Base-by-base conservation (phyloP, 2,329 filamentous ascomycete genomes). In the Aspergillus tubingensis region DNA sequence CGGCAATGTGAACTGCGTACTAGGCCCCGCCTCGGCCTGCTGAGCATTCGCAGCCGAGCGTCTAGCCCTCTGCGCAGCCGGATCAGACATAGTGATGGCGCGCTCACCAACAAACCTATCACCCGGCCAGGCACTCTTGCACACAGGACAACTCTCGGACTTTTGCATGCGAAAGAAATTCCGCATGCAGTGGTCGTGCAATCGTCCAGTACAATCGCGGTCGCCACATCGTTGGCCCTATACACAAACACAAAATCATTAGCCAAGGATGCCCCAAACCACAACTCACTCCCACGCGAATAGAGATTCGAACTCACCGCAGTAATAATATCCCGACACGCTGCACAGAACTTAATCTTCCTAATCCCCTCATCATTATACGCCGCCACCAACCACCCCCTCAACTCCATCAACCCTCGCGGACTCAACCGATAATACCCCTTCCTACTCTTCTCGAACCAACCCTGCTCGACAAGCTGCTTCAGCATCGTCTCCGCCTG, bases 241-340 rank as follows among this genome's bases (percentile, higher is more conserved):
- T 2, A 25, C 39, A 21, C 25, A 8, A 13, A n/a, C 27, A 30
- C 27, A 30, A 1, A 30, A 44, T 49, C 23, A 54, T 44, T 41
- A 38, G 51, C 59, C 44, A 66, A 61, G 4, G 19, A 30, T 1
- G 21, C 25, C 11, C 7, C 25, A 15, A 38, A 52, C 30, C 39
- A 61, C 21, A 13, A 17, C 32, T 17, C 21, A 41, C n/a, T n/a
- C 21, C 23, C 23, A 23, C 23, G 1, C 23, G 23, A 7, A 25
- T 25, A 8, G 23, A 8, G 2, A 0, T 25, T 25, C 23, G 23
- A 25, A 74, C 78, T 65, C 70, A 84, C 84, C 65, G 90, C 80
- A 0, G 94, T 99, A 43, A 98, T 86, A 63, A 98, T 89, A 65
- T 96, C 92, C 74, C 87, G 90, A 76, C 95, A 99, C 0, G 91